Conservation (phyloP, 2,329 filamentous ascomycete genomes). For the Sporothrix sp. region DNA sequence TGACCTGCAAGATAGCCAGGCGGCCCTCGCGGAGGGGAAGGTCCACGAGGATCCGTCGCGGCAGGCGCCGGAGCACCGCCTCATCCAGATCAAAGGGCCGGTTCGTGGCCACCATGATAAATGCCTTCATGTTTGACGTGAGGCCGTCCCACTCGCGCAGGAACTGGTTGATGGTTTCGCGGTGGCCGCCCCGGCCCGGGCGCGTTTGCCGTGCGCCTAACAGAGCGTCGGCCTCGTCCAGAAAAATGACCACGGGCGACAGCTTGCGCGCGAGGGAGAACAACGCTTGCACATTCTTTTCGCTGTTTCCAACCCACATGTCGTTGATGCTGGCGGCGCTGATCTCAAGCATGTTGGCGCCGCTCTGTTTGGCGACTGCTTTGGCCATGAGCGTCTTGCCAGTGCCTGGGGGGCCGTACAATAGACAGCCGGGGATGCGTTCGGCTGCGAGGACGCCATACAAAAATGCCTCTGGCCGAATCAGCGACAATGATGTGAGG, state of each 20-base stretch:
- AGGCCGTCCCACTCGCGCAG: conserved; percentile 95
- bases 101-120: conserved; percentile 98
- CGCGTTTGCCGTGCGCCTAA: conserved; percentile 65
- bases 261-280: conserved; percentile 88
- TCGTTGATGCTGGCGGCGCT: conserved; percentile 88
- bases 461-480: conserved; percentile 86
- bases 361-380: conserved; percentile 58
- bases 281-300: conserved; percentile 90
- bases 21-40: conserved; percentile 54
- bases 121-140: conserved; percentile 61
- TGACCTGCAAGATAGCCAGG: conserved; percentile 54
- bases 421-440: conserved; percentile 76
- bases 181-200: conserved; percentile 59
- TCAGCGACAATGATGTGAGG: conserved; percentile 75
- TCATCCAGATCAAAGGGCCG: conserved; percentile 91
- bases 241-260: conserved; percentile 86
- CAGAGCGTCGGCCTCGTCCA: conserved; percentile 92
- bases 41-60: conserved; percentile 63
- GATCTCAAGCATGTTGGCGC: conserved; percentile 71
- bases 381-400: conserved; percentile 63
- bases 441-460: conserved; percentile 90
- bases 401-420: conserved; percentile 81
- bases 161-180: conserved; percentile 94
- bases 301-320: conserved; percentile 91
- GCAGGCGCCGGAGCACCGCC: conserved; percentile 67